phyloP scores from a whole-genome alignment of 2,329 filamentous ascomycete species.

The Penicillium sp. region DNA sequence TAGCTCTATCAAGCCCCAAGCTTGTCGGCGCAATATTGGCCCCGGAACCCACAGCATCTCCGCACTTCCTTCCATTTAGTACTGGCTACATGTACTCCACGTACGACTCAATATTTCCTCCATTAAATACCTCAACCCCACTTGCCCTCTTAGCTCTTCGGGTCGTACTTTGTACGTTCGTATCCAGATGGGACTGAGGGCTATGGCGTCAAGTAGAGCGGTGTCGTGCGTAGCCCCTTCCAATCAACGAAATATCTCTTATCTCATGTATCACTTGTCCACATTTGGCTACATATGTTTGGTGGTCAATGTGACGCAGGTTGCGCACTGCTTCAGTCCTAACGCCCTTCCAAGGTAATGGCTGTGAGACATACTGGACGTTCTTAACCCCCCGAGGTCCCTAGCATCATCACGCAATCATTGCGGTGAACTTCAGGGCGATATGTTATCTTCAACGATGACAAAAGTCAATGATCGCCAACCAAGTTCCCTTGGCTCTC shows the following conservation, averaged over 20 bases:
- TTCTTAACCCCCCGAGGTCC: neutral
- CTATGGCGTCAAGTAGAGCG: neutral
- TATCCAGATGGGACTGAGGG: neutral
- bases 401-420: neutral
- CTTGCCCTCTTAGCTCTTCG: neutral
- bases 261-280: too few species aligned
- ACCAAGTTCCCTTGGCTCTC: neutral
- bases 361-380: neutral
- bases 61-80: too few species aligned
- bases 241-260: neutral
- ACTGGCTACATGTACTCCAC: neutral
- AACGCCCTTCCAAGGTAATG: neutral
- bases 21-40: neutral
- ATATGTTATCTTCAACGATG: neutral
- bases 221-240: neutral
- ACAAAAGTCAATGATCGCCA: neutral
- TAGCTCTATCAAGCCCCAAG: neutral
- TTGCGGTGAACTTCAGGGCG: neutral
- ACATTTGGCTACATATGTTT: neutral
- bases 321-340: neutral
- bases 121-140: neutral
- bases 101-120: neutral
- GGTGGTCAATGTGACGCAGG: neutral
- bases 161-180: neutral
- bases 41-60: too few species aligned